These are phyloP conservation scores for Backusella luteola DNA, from an alignment of 192 early-diverging fungal genomes.

Conservation along the genomic window DNA sequence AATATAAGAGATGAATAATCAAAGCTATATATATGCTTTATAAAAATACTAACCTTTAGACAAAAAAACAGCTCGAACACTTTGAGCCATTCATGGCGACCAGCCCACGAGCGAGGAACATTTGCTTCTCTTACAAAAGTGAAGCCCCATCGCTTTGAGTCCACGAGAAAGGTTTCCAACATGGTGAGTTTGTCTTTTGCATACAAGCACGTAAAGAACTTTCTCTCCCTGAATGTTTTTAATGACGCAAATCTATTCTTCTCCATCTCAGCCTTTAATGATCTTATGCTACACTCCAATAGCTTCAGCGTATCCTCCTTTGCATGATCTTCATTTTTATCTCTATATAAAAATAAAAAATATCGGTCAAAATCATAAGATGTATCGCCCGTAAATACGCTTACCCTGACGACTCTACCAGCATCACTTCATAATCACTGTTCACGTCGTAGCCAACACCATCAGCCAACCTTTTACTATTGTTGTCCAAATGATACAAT, in stretches of 20 bases:
- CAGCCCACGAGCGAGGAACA: neutral
- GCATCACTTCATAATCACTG: no score
- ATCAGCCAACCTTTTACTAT: no score
- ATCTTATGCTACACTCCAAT: neutral
- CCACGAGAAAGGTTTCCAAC: neutral
- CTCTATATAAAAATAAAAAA: neutral
- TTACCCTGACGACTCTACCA: no score
- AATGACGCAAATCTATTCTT: neutral
- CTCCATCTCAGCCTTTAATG: neutral
- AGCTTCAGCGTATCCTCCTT: neutral
- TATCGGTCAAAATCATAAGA: neutral
- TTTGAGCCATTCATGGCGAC: neutral
- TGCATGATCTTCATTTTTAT: neutral
- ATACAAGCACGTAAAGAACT: neutral
- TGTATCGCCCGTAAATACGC: neutral
- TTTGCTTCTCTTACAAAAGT: neutral
- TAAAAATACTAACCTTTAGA: neutral
- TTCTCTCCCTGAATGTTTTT: neutral
- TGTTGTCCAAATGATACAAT: no score
- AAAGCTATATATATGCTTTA: no score
- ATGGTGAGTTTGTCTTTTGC: neutral
- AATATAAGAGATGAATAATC: no score
- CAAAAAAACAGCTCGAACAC: neutral
- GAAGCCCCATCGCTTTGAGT: neutral
- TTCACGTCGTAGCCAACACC: no score